Base-by-base conservation (phyloP, 352 stramenopile genomes). In the Globisporangium perplexum region DNA sequence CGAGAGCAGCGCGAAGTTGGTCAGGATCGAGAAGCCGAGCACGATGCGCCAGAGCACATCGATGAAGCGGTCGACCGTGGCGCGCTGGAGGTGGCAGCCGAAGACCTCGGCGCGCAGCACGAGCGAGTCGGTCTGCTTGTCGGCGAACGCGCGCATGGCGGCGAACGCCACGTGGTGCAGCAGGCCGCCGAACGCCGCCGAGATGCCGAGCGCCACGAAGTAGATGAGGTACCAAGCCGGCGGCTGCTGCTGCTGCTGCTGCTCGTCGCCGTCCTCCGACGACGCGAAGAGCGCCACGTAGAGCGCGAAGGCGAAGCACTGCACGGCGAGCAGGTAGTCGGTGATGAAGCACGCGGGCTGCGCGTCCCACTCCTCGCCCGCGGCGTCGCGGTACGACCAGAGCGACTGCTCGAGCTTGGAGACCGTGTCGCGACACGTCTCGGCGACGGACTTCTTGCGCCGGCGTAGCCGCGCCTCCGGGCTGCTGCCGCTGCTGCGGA, bases 261-360 rank as follows among this genome's bases (percentile, higher is more conserved):
- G 53, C 35, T 59, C 36, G 18, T 36, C 39, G 49, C 63, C 66
- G 47, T 78, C 71, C 23, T 85, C 74, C 26, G 72, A 69, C 18
- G 66, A 62, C 15, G 75, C 76, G 42, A 87, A 89, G n/a, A 91
- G 68, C n/a, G 68, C 68, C 42, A 91, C 72, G 66, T 94, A 94
- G 18, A 79, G 65, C 47, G 80, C 71, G 65, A 88, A 91, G 47
- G 74, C 71, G 54, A 94, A 94, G 68, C 79, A 92, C 67, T 94
- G 84, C 18, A 90, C 48, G 11, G 80, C 84, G 51, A 94, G 68
- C 33, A 93, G 46, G 63, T 94, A 94, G 68, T 94, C 84, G 2
- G 84, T 94, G 65, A 94, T 90, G 59, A 92, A 91, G 65, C 82
- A 92, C 51, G 84, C 84, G 6, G 84, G 84, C 62, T 94, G 84